Evolutionary conservation across 768 basidiomycete genomes (phyloP), one percentile per base, ranked within the genome.

Genomic region (Termitomyces sp.): DNA sequence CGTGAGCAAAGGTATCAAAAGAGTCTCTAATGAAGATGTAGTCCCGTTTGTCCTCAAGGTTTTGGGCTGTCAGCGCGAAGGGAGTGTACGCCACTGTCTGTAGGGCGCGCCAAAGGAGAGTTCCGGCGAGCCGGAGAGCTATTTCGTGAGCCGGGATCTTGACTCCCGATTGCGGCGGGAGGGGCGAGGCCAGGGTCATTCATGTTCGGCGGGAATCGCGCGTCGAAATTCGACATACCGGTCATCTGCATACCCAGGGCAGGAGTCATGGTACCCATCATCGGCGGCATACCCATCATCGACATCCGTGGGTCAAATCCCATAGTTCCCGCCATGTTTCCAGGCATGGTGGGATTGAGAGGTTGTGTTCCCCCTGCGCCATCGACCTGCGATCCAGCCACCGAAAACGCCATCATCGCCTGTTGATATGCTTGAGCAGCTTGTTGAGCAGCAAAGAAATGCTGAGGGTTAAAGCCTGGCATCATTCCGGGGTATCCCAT

Each of bases 361-460:
- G 74, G 73, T 28, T 71, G 67, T 11, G 69, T 63, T 35, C 70
- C 66, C 49, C 71, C 75, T n/a, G 74, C 79, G 58, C 77, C 81
- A 8, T 79, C 80, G 4, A 77, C 74, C 60, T 89, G 87, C 3
- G 86, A 88, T 33, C 88, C 90, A n/a, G 84, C 83, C 14, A 78
- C 74, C 13, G 89, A 90, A 65, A 86, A 88, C 18, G 86, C 82
- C 79, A 90, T 82, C 90, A 92, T 92, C 20, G 90, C 89, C 67
- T 92, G 90, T 67, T 92, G 92, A 71, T 93, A 94, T 0, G 92
- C 92, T 64, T 91, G 88, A 36, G 87, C 85, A 7, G 89, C 89
- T 65, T 90, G 88, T 60, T 90, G 89, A 16, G 92, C 91, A 5
- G 90, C 91, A 66, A 89, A 88, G 84, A 92, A 83, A 63, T 91